Evolutionary conservation across 2,329 filamentous ascomycete species (phyloP).

Genomic region (Aspergillus sp.): DNA sequence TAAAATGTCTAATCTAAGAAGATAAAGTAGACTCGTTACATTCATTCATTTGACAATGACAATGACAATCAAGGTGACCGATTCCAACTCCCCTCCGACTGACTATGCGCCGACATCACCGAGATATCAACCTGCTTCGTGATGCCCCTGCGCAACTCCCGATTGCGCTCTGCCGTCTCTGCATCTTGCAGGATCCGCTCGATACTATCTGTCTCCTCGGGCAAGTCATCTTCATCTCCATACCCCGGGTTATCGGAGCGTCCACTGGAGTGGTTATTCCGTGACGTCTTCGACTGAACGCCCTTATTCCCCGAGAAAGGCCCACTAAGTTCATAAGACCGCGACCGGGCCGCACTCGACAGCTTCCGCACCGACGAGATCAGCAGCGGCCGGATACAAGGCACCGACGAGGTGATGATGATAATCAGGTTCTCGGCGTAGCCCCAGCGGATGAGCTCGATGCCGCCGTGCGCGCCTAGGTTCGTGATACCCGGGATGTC

Average conservation of each 20-base stretch:
- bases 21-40: too few relatives aligned
- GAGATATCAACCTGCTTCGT: conserved; percentile 31
- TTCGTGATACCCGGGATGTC: conserved; percentile 28
- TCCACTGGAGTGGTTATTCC: conserved; percentile 4
- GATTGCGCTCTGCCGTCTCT: not conserved
- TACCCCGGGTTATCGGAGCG: not conserved
- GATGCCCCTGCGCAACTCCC: conserved; percentile 17
- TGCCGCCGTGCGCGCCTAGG: conserved; percentile 22
- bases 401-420: conserved; percentile 32
- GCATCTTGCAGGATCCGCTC: conserved; percentile 24
- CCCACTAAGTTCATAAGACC: conserved; percentile 29
- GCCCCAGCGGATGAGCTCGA: conserved; percentile 31
- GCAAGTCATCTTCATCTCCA: not conserved
- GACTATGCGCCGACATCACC: conserved; percentile 13
- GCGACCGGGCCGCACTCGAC: conserved; percentile 24
- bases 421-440: conserved; percentile 30
- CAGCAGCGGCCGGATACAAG: conserved; percentile 30
- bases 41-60: too few relatives aligned
- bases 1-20: too few relatives aligned
- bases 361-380: conserved; percentile 32
- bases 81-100: not conserved
- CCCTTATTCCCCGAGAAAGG: conserved; percentile 21
- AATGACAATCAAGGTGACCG: too few relatives aligned
- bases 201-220: conserved; percentile 23
- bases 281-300: conserved; percentile 12